phyloP scores from a whole-genome alignment of 139 green algal species.

The Coelastrella sp. region DNA sequence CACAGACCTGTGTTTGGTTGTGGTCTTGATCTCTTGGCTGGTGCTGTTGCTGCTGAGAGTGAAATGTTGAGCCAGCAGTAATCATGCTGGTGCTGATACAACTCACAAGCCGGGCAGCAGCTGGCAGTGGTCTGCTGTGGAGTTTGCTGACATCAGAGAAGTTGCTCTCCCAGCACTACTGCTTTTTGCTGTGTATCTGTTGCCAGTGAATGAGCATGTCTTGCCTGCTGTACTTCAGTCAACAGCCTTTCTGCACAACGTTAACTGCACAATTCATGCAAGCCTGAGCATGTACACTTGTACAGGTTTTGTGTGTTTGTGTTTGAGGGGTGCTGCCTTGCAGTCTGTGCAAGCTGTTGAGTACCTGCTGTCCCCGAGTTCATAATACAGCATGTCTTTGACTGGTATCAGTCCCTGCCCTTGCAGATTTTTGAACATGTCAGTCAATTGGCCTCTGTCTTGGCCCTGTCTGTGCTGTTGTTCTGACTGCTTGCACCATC shows the following conservation, averaged over 20 bases:
- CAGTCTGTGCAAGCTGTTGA: no score
- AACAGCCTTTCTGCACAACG: neutral
- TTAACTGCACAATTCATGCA: neutral
- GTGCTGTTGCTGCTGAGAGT: neutral
- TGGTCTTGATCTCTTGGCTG: neutral
- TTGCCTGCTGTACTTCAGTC: neutral
- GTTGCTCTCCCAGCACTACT: neutral
- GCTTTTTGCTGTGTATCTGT: neutral
- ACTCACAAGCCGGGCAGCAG: neutral
- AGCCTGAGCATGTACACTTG: no score
- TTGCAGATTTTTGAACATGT: no score
- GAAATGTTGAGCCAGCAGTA: neutral
- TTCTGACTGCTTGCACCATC: no score
- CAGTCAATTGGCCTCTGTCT: no score
- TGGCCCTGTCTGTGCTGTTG: no score
- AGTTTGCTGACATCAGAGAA: neutral
- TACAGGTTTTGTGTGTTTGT: no score
- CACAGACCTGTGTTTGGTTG: neutral
- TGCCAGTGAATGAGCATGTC: neutral
- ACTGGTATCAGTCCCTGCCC: no score
- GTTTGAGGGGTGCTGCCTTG: no score
- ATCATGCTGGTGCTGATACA: neutral
- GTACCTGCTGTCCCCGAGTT: no score
- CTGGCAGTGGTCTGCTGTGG: neutral
- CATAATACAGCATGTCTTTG: no score